Base-by-base conservation (phyloP, 805 yeast genomes). In the Candida nemodendra region DNA sequence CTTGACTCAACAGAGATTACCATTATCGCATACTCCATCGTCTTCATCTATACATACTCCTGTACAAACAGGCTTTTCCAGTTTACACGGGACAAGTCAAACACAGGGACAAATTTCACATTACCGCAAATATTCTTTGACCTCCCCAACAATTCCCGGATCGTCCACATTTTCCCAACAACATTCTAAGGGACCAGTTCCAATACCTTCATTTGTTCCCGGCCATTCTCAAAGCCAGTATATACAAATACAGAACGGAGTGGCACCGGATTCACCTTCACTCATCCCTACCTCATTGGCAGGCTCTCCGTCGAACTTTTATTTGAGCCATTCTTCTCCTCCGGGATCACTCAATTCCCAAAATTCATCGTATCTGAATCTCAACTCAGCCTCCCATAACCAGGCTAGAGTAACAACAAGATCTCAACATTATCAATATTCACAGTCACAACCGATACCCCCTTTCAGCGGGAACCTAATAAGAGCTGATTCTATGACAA, bases 241-340 rank as follows among this genome's bases (percentile, higher is more conserved):
- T 12, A 37, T 42, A 13, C 50, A 39, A 23, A 38, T 42, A n/a
- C 42, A 41, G 13, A 27, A 27, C 13, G 30, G 28, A 11, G 30
- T 38, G 18, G 53, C 57, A 9, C 80, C 81, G 0, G 79, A 72
- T 36, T 74, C 79, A 1, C 81, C 81, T 0, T 64, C 65, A 36
- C 58, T 77, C 36, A 70, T 62, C 30, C 80, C 82, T 2, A 66
- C 71, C 0, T 73, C 79, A 4, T 33, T 76, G 12, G 72, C 74
- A 2, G 78, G 76, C 5, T 74, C 79, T 0, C 82, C 82, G 1
- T 74, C 80, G 4, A 56, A 74, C 33, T 74, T 76, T 44, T 71
- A 76, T 68, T 57, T 77, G 30, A 64, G 69, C n/a, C 66, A 73
- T 15, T 72, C 71, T 36, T 73, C 81, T 0, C 81, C 81, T 1